A percentile compares a stretch with the other conserved stretches of the same genome.
Evolutionary conservation across 2,329 filamentous ascomycete genomes (phyloP).

Genomic region (Aspergillus oerlinghausenensis): DNA sequence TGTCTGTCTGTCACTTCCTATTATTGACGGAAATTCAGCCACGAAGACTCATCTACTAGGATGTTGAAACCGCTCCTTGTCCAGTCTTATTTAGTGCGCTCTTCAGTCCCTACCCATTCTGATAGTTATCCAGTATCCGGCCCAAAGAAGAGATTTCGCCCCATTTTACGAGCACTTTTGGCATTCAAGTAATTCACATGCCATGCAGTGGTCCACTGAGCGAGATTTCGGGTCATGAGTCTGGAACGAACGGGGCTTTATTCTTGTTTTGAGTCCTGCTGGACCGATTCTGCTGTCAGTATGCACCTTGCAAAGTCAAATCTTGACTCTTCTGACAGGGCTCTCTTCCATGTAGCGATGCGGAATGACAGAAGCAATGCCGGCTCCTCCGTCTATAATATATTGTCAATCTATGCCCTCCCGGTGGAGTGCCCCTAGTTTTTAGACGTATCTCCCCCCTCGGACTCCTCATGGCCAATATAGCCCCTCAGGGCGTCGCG

Average conservation of each 20-base stretch:
- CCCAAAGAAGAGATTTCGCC: neutral
- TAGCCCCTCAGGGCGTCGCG: conserved; percentile 6
- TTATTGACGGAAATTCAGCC: neutral
- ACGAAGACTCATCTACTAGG: neutral
- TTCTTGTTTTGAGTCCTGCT: neutral
- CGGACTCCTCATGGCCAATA: neutral
- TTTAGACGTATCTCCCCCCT: neutral
- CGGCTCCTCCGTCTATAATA: neutral
- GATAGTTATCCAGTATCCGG: neutral
- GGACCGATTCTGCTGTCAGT: neutral
- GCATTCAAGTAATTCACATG: neutral
- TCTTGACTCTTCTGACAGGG: neutral
- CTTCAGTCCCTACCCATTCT: neutral
- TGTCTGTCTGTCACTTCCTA: neutral
- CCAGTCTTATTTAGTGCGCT: neutral
- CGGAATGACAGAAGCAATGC: neutral
- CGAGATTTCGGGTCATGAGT: neutral
- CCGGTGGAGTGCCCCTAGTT: neutral
- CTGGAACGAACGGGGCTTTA: neutral
- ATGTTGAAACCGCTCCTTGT: neutral
- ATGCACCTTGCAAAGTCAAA: neutral
- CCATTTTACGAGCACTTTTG: neutral
- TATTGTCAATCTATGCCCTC: neutral
- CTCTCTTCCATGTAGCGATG: neutral
- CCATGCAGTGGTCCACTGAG: neutral